Base-by-base conservation (phyloP, 2,329 filamentous ascomycete genomes). In the Fusarium humuli region DNA sequence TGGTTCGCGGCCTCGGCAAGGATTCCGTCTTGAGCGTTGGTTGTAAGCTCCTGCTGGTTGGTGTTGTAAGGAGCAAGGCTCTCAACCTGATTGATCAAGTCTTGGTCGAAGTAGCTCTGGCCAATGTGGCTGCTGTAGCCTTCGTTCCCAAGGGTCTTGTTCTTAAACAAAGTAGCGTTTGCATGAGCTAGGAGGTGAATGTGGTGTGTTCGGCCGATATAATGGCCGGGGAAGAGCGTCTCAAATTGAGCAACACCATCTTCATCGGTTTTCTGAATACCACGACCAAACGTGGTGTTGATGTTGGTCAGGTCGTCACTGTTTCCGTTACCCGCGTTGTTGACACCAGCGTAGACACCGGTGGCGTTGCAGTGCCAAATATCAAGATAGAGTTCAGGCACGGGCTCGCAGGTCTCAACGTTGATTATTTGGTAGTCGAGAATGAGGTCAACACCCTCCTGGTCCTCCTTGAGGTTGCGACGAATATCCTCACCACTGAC, bases 21-120 rank as follows among this genome's bases (percentile, higher is more conserved):
- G 13, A 22, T 22, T 3, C 22, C 22, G 22, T 22, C 22, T 22
- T 22, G 3, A 22, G 22, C 22, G 9, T 61, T 62, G 6, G 56
- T 62, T 1, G 13, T 62, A 9, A 85, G 61, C 0, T 71, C 62
- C 70, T 84, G 82, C 0, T 77, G 81, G 76, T 87, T 87, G 56
- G 74, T 75, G 44, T 68, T 77, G 76, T 87, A 87, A 1, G 88
- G 87, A 2, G 77, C 72, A 1, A 79, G 79, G 16, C 76, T 72
- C 64, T 88, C 86, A 50, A 90, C 86, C 13, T 80, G 73, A 5
- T 77, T 63, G 59, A 88, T 83, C 42, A 91, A 83, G 63, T 83
- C 81, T 73, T 90, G 85, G 76, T 90, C 87, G 73, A 90, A 88
- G 80, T 89, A 91, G 57, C 89, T 78, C 77, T 91, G 88, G n/a